Evolutionary conservation across 2,329 filamentous ascomycete species (phyloP).

Genomic region (Fusarium sp.): DNA sequence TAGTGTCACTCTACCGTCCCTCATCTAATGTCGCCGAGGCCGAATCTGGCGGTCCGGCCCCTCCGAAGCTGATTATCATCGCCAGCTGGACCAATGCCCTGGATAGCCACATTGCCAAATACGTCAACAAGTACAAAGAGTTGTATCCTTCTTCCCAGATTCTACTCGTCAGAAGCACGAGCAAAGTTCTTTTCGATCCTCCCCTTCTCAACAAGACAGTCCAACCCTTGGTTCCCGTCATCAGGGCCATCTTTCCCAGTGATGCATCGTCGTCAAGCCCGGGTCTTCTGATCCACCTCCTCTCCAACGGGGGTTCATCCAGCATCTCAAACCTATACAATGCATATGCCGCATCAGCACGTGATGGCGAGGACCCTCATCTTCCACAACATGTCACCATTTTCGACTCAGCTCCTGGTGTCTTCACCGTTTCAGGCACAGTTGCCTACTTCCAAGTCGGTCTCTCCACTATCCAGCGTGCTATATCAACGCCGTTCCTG

Average conservation of each 20-base stretch:
- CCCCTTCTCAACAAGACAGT: background rate
- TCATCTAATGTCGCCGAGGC: background rate
- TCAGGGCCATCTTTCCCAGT: background rate
- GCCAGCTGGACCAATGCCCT: constrained; percentile 30
- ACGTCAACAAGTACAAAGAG: constrained; percentile 26
- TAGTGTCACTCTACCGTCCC: constrained; percentile 22
- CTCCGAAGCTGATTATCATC: constrained; percentile 30
- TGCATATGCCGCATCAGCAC: constrained; percentile 7
- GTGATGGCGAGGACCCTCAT: background rate
- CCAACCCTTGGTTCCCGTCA: background rate
- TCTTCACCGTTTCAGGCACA: background rate
- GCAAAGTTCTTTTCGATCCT: constrained; percentile 7
- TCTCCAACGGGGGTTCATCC: constrained; percentile 26
- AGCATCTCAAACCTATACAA: constrained; percentile 16
- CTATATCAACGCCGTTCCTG: background rate
- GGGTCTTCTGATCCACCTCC: constrained; percentile 14
- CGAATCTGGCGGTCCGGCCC: background rate
- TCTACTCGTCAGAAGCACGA: constrained; percentile 17
- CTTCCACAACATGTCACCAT: constrained; percentile 20
- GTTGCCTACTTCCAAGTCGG: constrained; percentile 20
- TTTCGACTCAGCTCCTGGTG: constrained; percentile 27
- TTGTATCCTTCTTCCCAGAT: constrained; percentile 3
- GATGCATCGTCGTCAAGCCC: background rate
- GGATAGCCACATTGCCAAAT: constrained; percentile 33
- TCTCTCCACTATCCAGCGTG: background rate